Evolutionary conservation across 805 yeast species (phyloP), one percentile per base, ranked within the genome.

Genomic region (Saccharomycopsis babjevae): DNA sequence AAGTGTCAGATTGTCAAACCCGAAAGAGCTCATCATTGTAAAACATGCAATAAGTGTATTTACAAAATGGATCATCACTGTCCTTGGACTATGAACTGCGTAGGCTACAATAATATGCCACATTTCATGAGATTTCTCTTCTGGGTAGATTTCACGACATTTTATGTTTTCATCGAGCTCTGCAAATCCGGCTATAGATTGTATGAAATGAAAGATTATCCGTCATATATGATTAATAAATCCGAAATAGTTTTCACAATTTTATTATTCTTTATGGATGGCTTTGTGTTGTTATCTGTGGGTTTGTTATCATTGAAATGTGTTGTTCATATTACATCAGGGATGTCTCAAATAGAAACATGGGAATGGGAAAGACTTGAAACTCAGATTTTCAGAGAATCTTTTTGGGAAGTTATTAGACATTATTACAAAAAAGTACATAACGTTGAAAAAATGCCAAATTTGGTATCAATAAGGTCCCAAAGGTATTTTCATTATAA

Each of bases 11-110:
- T 71, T 50, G 83, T 78, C 71, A 91, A 91, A 70, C 97, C 97
- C 0, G 93, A 86, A 68, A 73, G 97, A 64, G 68, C 89, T 2
- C 97, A 91, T 69, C 97, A 91, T 73, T 91, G 97, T 71, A 86
- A 86, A 68, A 79, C 82, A 0, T 89, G 96, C 68, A 77, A 80
- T 7, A 70, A 68, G 50, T 91, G 97, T 72, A 86, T 91, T 16
- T 71, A 90, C 61, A 81, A 82, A 68, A 92, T 91, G 97, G 97
- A 91, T 71, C 97, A 91, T 70, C 97, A 91, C 73, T 85, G 65
- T 70, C 97, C 97, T 0, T 92, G 97, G 97, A 89, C 96, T 0
- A 81, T 83, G 71, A 92, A 89, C 69, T 92, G 97, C 69, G 93
- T 92, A 22, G 97, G 97, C 0, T 83, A 83, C 69, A 71, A 72